Conservation (phyloP, 2,329 filamentous ascomycete species). For the Diplocarpon rosae region DNA sequence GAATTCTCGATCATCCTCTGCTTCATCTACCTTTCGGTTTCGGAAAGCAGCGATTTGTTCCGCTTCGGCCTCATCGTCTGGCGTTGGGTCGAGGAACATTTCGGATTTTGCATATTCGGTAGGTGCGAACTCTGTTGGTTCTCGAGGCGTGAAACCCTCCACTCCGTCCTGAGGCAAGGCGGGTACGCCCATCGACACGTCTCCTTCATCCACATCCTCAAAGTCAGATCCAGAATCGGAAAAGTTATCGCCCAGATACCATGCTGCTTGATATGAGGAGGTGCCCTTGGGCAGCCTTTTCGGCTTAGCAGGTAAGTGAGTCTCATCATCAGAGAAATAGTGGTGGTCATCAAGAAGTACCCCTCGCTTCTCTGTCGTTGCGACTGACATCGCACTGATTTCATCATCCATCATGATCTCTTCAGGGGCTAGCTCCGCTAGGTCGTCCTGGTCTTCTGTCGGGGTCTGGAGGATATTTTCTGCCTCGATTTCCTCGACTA, state of each 20-base stretch:
- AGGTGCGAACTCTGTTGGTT: conserved; percentile 65
- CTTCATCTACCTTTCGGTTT: conserved; percentile 65
- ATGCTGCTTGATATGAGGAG: conserved; percentile 86
- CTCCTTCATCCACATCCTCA: conserved; percentile 54
- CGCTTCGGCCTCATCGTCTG: conserved; percentile 71
- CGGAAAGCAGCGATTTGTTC: conserved; percentile 75
- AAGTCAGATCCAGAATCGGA: conserved; percentile 77
- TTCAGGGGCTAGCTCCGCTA: conserved; percentile 77
- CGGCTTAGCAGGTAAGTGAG: conserved; percentile 46
- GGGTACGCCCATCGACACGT: conserved; percentile 39
- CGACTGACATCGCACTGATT: conserved; percentile 37
- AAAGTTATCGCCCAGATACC: conserved; percentile 70
- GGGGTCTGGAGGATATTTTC: conserved; percentile 58
- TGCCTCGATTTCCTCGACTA: conserved; percentile 46
- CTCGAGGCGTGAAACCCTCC: conserved; percentile 54
- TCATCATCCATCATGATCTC: conserved; percentile 68
- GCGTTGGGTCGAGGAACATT: conserved; percentile 67
- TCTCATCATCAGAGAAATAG: conserved; percentile 88
- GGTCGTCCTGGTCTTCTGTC: conserved; percentile 68
- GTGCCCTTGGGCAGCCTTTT: conserved; percentile 82
- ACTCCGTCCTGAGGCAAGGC: conserved; percentile 73
- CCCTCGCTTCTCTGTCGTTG: conserved; percentile 56
- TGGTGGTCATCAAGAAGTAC: conserved; percentile 94
- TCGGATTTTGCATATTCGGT: conserved; percentile 93
- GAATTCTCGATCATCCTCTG: conserved; percentile 85